Evolutionary conservation across 352 stramenopile genomes (phyloP).

Genomic region (Phytophthora nicotianae): DNA sequence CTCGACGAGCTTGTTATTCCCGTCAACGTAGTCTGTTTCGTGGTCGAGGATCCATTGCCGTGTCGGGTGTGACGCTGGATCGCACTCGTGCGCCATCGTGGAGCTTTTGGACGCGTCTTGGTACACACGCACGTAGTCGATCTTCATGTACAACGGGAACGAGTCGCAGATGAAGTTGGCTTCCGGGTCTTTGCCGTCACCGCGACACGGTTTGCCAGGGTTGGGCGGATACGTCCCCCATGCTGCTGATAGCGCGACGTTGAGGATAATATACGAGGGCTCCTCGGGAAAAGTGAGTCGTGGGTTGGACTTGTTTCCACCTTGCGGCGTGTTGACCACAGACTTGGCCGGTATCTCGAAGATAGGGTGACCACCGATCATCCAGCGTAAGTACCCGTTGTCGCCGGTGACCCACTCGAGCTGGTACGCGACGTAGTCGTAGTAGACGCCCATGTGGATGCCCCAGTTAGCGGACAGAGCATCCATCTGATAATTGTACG

Average conservation of each 20-base stretch:
- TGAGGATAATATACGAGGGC: constrained; percentile 94
- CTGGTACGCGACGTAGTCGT: constrained; percentile 62
- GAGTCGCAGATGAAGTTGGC: constrained; percentile 76
- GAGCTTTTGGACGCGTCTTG: constrained; percentile 52
- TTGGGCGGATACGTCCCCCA: constrained; percentile 84
- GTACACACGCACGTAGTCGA: constrained; percentile 87
- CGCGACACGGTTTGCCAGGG: constrained; percentile 54
- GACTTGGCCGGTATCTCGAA: constrained; percentile 72
- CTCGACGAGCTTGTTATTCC: constrained; percentile 53
- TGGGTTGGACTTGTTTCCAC: constrained; percentile 50
- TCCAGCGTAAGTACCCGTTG: constrained; percentile 72
- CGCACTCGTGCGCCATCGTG: constrained; percentile 61
- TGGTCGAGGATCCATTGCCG: constrained; percentile 74
- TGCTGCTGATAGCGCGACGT: constrained; percentile 90
- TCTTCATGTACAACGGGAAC: constrained; percentile 86
- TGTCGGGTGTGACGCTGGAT: constrained; percentile 67
- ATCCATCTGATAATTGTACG: constrained; percentile 80
- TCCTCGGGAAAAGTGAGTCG: constrained; percentile 79
- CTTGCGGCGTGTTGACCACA: constrained; percentile 53
- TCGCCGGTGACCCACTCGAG: constrained; percentile 76
- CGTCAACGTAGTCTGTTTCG: constrained; percentile 61
- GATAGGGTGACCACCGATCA: constrained; percentile 61
- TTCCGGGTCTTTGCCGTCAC: constrained; percentile 50
- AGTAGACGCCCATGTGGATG: constrained; percentile 71
- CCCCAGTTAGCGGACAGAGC: constrained; percentile 73